phyloP scores from a whole-genome alignment of 78 protist genomes.

The Dictyostelium firmibasis region DNA sequence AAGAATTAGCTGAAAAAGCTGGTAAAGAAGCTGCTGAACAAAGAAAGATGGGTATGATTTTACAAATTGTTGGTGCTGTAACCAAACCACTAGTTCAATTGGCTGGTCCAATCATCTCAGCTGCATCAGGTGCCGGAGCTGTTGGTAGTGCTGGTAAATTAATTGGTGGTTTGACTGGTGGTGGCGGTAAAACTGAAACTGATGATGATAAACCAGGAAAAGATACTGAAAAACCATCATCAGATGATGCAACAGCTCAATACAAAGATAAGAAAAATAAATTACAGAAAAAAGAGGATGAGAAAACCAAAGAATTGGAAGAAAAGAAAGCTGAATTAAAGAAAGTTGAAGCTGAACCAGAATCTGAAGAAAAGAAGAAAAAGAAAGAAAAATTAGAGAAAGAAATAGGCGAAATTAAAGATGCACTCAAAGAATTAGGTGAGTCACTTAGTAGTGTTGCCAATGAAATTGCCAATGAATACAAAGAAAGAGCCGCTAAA shows the following conservation, averaged over 20 bases:
- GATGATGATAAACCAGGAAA: neutral
- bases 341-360: neutral
- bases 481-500: neutral
- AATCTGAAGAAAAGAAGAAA: neutral
- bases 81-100: neutral
- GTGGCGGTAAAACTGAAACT: neutral
- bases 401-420: neutral
- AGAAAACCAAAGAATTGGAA: neutral
- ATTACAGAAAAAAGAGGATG: neutral
- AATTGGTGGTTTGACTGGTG: neutral
- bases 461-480: slow-evolving; percentile 5
- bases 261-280: neutral
- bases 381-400: neutral
- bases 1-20: neutral
- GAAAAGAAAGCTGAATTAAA: neutral
- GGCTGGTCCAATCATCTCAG: neutral
- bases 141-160: neutral
- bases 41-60: neutral
- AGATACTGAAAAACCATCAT: neutral
- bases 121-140: neutral
- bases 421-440: neutral
- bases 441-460: neutral
- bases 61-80: neutral
- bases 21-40: slow-evolving; percentile 15
- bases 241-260: neutral